phyloP scores from a whole-genome alignment of 2,329 filamentous ascomycete genomes.

The Metarhizium anisopliae region DNA sequence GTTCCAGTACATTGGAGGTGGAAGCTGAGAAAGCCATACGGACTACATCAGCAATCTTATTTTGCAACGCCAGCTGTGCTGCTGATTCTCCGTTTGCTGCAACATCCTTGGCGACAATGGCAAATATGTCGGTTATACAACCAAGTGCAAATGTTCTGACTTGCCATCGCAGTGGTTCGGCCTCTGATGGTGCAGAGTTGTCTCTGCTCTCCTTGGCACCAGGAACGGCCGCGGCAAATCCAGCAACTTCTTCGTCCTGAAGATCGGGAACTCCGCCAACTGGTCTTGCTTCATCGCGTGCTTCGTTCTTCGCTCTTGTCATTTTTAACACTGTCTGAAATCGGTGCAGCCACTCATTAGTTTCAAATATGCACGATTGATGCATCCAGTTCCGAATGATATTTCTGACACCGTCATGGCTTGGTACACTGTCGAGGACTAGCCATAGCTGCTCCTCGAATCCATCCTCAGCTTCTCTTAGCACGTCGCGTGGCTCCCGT shows the following conservation, averaged over 20 bases:
- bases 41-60: conserved; percentile 82
- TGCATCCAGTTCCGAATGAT: conserved; percentile 90
- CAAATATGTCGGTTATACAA: conserved; percentile 75
- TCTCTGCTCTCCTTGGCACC: conserved; percentile 46
- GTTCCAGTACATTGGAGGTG: conserved; percentile 81
- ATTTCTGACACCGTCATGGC: conserved; percentile 72
- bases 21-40: conserved; percentile 96
- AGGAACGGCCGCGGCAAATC: conserved; percentile 72
- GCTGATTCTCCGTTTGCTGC: conserved; percentile 68
- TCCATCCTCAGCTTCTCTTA: conserved; percentile 63
- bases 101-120: conserved; percentile 69
- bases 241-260: conserved; percentile 92
- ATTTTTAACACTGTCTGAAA: conserved; percentile 86
- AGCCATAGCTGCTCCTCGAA: conserved; percentile 92
- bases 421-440: conserved; percentile 67
- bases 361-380: conserved; percentile 75
- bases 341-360: conserved; percentile 75
- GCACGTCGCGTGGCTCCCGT: conserved; percentile 73
- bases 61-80: conserved; percentile 71
- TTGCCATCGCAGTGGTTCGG: conserved; percentile 91
- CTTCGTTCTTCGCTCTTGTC: conserved; percentile 60
- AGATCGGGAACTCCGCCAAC: conserved; percentile 60
- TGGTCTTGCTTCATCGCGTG: conserved; percentile 34
- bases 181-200: conserved; percentile 45
- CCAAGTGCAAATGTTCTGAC: conserved; percentile 90